Base-by-base conservation (phyloP, 192 early-diverging fungal species). In the Phycomyces nitens region DNA sequence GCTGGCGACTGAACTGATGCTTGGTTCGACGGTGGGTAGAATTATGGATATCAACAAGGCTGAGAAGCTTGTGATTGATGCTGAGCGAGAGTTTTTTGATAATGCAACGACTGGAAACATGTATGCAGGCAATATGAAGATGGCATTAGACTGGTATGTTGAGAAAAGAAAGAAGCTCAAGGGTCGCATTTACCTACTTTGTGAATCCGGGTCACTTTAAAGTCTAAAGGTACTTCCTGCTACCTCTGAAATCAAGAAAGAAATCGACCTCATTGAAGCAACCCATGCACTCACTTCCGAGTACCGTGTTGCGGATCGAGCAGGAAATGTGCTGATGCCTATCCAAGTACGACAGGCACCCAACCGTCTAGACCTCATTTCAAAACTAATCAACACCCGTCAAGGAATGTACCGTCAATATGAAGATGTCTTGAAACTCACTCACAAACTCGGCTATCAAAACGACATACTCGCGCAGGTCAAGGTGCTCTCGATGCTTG, bases 241-340 rank as follows among this genome's bases (percentile, higher is more conserved):
- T 26, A 81, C 88, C 10, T 75, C 80, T 10, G 62, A 58, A 3
- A 80, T 86, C 23, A 71, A 81, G 38, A 59, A 57, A 10, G 87
- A 90, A 68, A 65, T 86, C 49, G 79, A 86, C 53, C 71, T 90
- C 20, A 88, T 92, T 20, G 84, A 92, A 54, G 90, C 87, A 7
- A 88, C 87, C 0, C 80, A 88, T 71, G 76, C 76, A 23, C 72
- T 90, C 26, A 81, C 76, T 7, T 59, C 60, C 3, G 76, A 75
- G 16, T 83, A 80, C 53, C 78, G 82, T 49, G 64, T 82, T 21
- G 67, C 59, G 43, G 69, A 79, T 24, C 68, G 69, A 41, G 75
- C 80, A 10, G 79, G 77, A 9, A 76, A 80, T 7, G 59, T 68
- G 8, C 77, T 89, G n/a, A 77, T 88, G 24, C 90, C 90, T 1